Percentiles rank a stretch among this genome's conserved stretches.
Evolutionary conservation across 768 basidiomycete genomes (phyloP).

Genomic region (Leccinum imitatum): DNA sequence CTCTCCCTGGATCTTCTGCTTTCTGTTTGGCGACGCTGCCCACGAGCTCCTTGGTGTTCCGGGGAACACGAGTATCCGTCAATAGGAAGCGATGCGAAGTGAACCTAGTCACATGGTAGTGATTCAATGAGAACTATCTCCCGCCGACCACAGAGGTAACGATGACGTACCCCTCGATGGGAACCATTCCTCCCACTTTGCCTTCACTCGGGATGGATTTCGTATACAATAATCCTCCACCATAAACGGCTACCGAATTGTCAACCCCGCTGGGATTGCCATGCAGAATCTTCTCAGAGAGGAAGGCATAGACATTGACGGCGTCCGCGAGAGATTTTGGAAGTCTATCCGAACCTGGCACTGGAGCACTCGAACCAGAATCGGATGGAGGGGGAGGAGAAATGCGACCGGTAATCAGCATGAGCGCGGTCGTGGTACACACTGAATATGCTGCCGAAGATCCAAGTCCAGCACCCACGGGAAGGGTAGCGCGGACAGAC

Average conservation of each 20-base stretch:
- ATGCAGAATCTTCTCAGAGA: slow-evolving; percentile 94
- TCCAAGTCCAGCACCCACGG: slow-evolving; percentile 93
- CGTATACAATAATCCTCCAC: slow-evolving; percentile 90
- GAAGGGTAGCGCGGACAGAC: slow-evolving; percentile 82
- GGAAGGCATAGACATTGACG: slow-evolving; percentile 91
- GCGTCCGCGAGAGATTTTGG: slow-evolving; percentile 65
- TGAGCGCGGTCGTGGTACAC: slow-evolving; percentile 77
- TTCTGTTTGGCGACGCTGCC: slow-evolving; percentile 82
- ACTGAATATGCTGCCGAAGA: slow-evolving; percentile 96
- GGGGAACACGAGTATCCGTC: slow-evolving; percentile 89
- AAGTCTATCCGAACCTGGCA: slow-evolving; percentile 55
- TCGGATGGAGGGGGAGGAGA: slow-evolving; percentile 42
- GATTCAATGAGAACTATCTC: slow-evolving; percentile 8
- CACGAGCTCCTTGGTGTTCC: slow-evolving; percentile 93
- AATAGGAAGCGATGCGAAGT: slow-evolving; percentile 87
- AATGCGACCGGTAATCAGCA: slow-evolving; percentile 75
- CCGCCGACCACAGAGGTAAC: not conserved
- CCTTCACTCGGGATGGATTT: slow-evolving; percentile 57
- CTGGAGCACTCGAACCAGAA: slow-evolving; percentile 8
- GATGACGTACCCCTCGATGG: slow-evolving; percentile 72
- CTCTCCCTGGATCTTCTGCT: slow-evolving; percentile 78
- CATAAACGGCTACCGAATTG: slow-evolving; percentile 90
- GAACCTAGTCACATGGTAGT: slow-evolving; percentile 53
- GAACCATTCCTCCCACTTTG: slow-evolving; percentile 79
- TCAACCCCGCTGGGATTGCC: slow-evolving; percentile 98